Conservation (phyloP, 2,329 filamentous ascomycete species). For the Nemania serpens region DNA sequence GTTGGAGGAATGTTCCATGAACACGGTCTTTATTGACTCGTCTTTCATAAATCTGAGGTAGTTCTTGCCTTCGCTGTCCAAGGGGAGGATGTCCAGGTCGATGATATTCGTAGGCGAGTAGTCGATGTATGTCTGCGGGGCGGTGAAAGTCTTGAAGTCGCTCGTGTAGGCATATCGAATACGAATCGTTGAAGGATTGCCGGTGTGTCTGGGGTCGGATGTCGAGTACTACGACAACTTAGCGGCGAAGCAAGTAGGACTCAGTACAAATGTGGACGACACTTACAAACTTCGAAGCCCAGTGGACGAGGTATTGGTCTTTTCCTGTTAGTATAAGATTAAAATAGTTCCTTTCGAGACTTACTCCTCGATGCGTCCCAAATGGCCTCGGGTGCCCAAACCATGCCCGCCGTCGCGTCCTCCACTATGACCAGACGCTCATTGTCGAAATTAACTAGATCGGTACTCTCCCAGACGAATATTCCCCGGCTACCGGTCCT, state of each 20-base stretch:
- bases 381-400: slow-evolving; percentile 61
- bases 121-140: slow-evolving; percentile 57
- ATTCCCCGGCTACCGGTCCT: slow-evolving; percentile 57
- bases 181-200: slow-evolving; percentile 48
- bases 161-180: slow-evolving; percentile 61
- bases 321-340: slow-evolving; percentile 8
- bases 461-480: slow-evolving; percentile 59
- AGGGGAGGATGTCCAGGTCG: slow-evolving; percentile 60
- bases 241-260: background rate
- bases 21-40: slow-evolving; percentile 57
- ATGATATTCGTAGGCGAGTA: slow-evolving; percentile 54
- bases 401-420: slow-evolving; percentile 59
- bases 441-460: slow-evolving; percentile 54
- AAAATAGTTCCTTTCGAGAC: background rate
- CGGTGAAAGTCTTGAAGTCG: slow-evolving; percentile 58
- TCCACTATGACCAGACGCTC: slow-evolving; percentile 57
- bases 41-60: slow-evolving; percentile 62
- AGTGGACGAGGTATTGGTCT: slow-evolving; percentile 52
- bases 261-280: background rate
- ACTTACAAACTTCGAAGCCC: slow-evolving; percentile 53
- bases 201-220: slow-evolving; percentile 54
- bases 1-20: slow-evolving; percentile 52
- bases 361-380: slow-evolving; percentile 52
- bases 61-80: slow-evolving; percentile 45
- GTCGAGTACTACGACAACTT: slow-evolving; percentile 47